Evolutionary conservation across 805 yeast species (phyloP).

Genomic region (Sungouiozyma intestinalis): DNA sequence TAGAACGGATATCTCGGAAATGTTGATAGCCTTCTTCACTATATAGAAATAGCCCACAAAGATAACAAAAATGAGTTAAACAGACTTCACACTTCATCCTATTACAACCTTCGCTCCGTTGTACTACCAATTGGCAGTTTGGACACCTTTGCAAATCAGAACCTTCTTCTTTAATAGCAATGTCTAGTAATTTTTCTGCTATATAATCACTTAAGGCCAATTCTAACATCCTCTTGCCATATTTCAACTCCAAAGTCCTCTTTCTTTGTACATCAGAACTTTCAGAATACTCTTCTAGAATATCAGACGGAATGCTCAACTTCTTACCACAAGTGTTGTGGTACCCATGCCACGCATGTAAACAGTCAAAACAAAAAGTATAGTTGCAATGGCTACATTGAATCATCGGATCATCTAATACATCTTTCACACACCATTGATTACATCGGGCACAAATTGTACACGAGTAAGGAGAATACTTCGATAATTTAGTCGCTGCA

Average conservation of each 20-base stretch:
- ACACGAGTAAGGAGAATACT: slow-evolving; percentile 38
- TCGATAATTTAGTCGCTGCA: slow-evolving; percentile 35
- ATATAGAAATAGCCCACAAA: slow-evolving; percentile 38
- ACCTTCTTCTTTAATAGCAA: slow-evolving; percentile 33
- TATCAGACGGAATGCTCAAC: slow-evolving; percentile 22
- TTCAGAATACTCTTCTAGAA: slow-evolving; percentile 30
- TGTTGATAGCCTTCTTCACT: slow-evolving; percentile 42
- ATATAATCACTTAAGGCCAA: slow-evolving; percentile 35
- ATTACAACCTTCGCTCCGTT: slow-evolving; percentile 54
- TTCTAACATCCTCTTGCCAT: slow-evolving; percentile 36
- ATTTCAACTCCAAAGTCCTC: slow-evolving; percentile 29
- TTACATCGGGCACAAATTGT: slow-evolving; percentile 46
- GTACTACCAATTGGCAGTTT: slow-evolving; percentile 37
- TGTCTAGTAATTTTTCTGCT: slow-evolving; percentile 39
- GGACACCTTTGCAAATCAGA: slow-evolving; percentile 43
- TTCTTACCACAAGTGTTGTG: slow-evolving; percentile 35
- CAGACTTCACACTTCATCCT: slow-evolving; percentile 50
- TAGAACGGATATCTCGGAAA: slow-evolving; percentile 32
- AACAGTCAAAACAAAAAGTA: slow-evolving; percentile 48
- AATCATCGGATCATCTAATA: slow-evolving; percentile 37
- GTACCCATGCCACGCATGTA: slow-evolving; percentile 53
- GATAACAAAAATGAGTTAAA: slow-evolving; percentile 38
- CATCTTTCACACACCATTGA: slow-evolving; percentile 37
- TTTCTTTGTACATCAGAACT: slow-evolving; percentile 24
- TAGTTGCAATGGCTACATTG: slow-evolving; percentile 40